Evolutionary conservation across 2,329 filamentous ascomycete species (phyloP), one percentile per base, ranked within the genome.

Genomic region (Chaetothyriales sp.): DNA sequence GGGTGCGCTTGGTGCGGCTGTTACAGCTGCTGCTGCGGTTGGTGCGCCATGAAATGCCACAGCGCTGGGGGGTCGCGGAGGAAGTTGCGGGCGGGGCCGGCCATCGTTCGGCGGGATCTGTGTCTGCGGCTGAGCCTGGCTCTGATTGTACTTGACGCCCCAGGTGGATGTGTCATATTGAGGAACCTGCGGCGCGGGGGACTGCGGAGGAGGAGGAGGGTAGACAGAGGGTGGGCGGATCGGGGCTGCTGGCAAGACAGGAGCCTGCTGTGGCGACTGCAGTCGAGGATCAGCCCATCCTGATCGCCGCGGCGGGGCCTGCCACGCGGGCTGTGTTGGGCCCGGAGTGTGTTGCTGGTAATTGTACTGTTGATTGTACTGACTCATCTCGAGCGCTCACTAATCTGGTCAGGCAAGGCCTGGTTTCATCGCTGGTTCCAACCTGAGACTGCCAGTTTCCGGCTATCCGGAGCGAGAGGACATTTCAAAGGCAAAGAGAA

Each of bases 91-190:
- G 46, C 49, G 55, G 10, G 49, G 28, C 32, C 10, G 18, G 44
- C 25, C 43, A 22, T 51, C 48, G 12, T n/a, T 43, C 15, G 15
- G 26, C 45, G 8, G 45, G 26, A n/a, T 25, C 18, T 28, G 36
- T 36, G 28, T 46, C 18, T 51, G 56, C 26, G 44, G 12, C 36
- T 48, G 47, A 15, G n/a, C 47, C 25, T 49, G 32, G 15, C 36
- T 45, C 18, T 60, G 58, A 49, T 57, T 58, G 46, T 68, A 71
- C 49, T 65, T 64, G 45, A 71, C 68, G 22, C 69, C 70, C 70
- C 69, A 72, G 15, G 59, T 58, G 15, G 65, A 62, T 12, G 66
- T 66, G 55, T 70, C 65, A 47, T 55, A 53, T 44, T 53, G 51
- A 44, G 53, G 44, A 18, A 52, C 47, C 43, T 48, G 53, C 43